Evolutionary conservation across 2,329 filamentous ascomycete genomes (phyloP).

Genomic region (Dactylellina drechsleri): DNA sequence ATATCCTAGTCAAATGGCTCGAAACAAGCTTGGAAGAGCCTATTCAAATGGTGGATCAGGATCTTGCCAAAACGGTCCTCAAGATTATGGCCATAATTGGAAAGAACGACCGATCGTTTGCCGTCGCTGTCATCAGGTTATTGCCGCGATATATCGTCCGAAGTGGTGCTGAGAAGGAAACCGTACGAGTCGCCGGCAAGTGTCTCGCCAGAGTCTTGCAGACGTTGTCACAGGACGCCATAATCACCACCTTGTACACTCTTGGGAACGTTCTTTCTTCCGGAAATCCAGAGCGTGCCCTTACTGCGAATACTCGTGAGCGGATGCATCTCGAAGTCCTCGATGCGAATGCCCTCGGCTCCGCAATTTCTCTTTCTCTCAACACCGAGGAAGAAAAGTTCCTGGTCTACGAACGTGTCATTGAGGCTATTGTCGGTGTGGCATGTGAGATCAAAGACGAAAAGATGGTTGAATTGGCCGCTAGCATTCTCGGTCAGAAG

Average conservation of each 20-base stretch:
- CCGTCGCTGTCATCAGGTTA: constrained; percentile 78
- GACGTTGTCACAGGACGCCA: constrained; percentile 85
- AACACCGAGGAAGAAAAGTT: constrained; percentile 81
- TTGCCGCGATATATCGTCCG: constrained; percentile 90
- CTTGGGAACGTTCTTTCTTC: constrained; percentile 94
- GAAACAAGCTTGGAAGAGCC: constrained; percentile 82
- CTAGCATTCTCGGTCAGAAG: constrained; percentile 97
- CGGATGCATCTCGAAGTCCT: constrained; percentile 58
- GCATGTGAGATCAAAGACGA: constrained; percentile 82
- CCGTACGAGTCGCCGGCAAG: constrained; percentile 80
- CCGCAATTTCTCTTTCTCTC: constrained; percentile 80
- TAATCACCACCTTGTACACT: constrained; percentile 95
- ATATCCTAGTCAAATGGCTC: constrained; percentile 83
- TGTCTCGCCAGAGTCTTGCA: constrained; percentile 84
- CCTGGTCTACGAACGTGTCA: constrained; percentile 82
- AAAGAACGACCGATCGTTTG: constrained; percentile 76
- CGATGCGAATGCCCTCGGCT: constrained; percentile 68
- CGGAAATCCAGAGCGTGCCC: constrained; percentile 67
- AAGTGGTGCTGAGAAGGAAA: constrained; percentile 74
- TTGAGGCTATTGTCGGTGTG: constrained; percentile 94
- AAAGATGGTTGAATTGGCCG: constrained; percentile 90
- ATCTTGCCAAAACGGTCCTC: constrained; percentile 79
- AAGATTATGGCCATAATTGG: constrained; percentile 85
- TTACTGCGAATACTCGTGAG: constrained; percentile 62
- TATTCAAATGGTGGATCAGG: constrained; percentile 81